Evolutionary conservation across 2,329 filamentous ascomycete genomes (phyloP).

Genomic region (Hymenotorrendiella dingleyae): DNA sequence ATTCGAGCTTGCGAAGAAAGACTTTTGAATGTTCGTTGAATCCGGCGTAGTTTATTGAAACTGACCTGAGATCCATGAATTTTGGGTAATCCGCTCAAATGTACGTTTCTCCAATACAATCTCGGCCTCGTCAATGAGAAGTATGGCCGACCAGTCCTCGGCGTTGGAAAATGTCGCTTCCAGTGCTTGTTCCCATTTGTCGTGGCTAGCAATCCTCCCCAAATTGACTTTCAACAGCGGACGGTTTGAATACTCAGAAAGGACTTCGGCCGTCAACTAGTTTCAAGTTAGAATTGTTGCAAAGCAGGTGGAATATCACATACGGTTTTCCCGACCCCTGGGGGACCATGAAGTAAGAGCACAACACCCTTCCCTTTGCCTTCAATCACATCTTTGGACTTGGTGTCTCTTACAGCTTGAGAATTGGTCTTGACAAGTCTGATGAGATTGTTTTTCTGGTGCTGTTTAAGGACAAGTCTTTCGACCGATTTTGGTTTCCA

Average conservation of each 20-base stretch:
- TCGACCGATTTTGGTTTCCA: neutral
- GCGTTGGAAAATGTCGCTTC: slow-evolving; percentile 11
- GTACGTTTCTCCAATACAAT: slow-evolving; percentile 10
- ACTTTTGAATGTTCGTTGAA: slow-evolving; percentile 23
- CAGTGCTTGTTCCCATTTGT: slow-evolving; percentile 7
- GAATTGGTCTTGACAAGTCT: neutral
- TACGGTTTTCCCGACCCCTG: neutral
- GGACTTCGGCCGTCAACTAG: neutral
- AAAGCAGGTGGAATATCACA: neutral
- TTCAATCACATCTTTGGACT: slow-evolving; percentile 21
- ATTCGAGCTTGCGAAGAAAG: slow-evolving; percentile 28
- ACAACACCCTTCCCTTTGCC: slow-evolving; percentile 17
- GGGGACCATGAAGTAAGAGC: slow-evolving; percentile 13
- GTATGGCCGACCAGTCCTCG: slow-evolving; percentile 9
- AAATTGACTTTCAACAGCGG: neutral
- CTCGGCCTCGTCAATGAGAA: slow-evolving; percentile 17
- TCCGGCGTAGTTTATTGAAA: slow-evolving; percentile 8
- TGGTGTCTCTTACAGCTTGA: neutral
- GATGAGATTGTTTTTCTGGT: neutral
- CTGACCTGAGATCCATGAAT: slow-evolving; percentile 37
- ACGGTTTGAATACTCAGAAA: neutral
- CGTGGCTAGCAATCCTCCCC: slow-evolving; percentile 3
- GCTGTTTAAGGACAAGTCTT: neutral
- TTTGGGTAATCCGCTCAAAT: slow-evolving; percentile 28
- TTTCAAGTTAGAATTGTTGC: neutral